Base-by-base conservation (phyloP, 331 rosid species). In the Malus hybrid region DNA sequence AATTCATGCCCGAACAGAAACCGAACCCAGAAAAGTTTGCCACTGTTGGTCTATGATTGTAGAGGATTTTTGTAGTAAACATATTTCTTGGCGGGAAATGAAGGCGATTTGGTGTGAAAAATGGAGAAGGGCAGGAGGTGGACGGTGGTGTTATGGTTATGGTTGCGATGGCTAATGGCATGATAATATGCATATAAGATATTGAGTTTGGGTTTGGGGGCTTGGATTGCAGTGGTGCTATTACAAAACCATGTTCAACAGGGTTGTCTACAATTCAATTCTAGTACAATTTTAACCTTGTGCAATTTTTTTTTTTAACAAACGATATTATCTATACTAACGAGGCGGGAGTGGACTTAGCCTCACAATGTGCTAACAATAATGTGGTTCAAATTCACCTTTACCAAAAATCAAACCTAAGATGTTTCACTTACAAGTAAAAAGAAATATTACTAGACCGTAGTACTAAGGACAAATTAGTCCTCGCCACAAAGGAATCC, bases 141-240 rank as follows among this genome's bases (percentile, higher is more conserved):
- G 66, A 56, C 20, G 65, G 10, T 61, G 63, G 7, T 62, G 71
- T n/a, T 61, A 77, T 20, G 10, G 75, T 67, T 66, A 88, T 39
- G 72, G 75, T 20, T 8, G 75, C 68, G 66, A 88, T 42, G 75
- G 78, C 58, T 77, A 87, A 81, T 55, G 72, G 88, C 93, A 90
- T 85, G 46, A 64, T 82, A 85, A 50, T 57, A 57, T 2, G 29
- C 29, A 28, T 28, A 28, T 28, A 28, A 52, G 0, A 5, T 55
- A 42, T 10, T 28, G 56, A 50, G 58, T 15, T 77, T 72, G 64
- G 19, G 63, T 42, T 42, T 42, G 8, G 68, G 10, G 60, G 55
- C 3, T 28, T 75, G 75, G 55, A 34, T 18, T 39, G 56, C 28
- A 77, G 53, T 29, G 24, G 57, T 55, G 52, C n/a, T 84, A 76